Percentiles rank a stretch among this genome's conserved stretches.
Conservation (phyloP, 1,284 basidiomycete species). For the Flammula alnicola region DNA sequence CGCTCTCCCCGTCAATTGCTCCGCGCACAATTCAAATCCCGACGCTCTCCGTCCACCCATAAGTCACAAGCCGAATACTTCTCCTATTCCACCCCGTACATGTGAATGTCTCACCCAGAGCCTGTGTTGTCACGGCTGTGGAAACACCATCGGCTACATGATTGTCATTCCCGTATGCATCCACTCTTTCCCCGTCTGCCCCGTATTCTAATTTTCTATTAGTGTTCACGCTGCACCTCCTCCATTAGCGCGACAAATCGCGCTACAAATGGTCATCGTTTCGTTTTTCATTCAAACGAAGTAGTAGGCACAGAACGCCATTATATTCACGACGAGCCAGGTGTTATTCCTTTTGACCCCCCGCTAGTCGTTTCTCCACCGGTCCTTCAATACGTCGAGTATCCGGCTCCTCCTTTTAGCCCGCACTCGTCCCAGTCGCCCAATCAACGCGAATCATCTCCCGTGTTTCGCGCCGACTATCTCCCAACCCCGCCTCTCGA, state of each 20-base stretch:
- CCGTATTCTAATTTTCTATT: slow-evolving; percentile 7
- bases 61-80: slow-evolving; percentile 29
- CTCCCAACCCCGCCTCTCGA: slow-evolving; percentile 47
- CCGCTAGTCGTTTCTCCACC: slow-evolving; percentile 29
- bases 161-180: slow-evolving; percentile 63
- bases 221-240: slow-evolving; percentile 76
- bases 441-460: slow-evolving; percentile 22
- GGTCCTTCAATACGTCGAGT: slow-evolving; percentile 21
- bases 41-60: slow-evolving; percentile 45
- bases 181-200: slow-evolving; percentile 9
- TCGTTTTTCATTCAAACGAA: slow-evolving; percentile 85
- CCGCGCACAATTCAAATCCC: slow-evolving; percentile 54
- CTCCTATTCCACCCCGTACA: slow-evolving; percentile 37
- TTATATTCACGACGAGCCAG: slow-evolving; percentile 72
- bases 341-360: slow-evolving; percentile 56
- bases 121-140: slow-evolving; percentile 83
- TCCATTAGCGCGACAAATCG: slow-evolving; percentile 67
- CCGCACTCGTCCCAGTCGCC: slow-evolving; percentile 12
- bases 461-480: slow-evolving; percentile 36
- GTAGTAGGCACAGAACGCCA: slow-evolving; percentile 73
- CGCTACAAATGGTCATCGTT: slow-evolving; percentile 84
- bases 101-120: slow-evolving; percentile 60
- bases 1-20: slow-evolving; percentile 79
- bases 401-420: slow-evolving; percentile 28
- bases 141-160: slow-evolving; percentile 77